Evolutionary conservation across 192 early-diverging fungal genomes (phyloP), one percentile per base, ranked within the genome.

Genomic region (Lobosporangium transversale): DNA sequence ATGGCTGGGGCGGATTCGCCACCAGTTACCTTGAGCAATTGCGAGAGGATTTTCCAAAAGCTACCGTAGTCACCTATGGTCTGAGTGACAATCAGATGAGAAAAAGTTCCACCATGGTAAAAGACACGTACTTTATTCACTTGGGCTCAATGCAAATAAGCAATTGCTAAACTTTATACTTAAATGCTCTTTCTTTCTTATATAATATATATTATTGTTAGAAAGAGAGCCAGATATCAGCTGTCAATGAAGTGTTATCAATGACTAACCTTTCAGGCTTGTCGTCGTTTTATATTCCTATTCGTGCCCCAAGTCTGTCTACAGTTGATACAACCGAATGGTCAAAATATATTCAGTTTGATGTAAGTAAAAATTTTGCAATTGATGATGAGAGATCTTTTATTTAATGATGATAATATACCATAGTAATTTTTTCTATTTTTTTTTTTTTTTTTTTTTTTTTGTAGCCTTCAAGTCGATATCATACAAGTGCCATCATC

Each of bases 1-100:
- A 88, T 49, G 92, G 87, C 8, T 92, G 89, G 81, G 89, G 88
- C n/a, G 92, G 92, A 4, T 94, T 85, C 61, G 67, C 84, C 18
- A 52, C 81, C 42, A 85, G 82, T 36, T 86, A 87, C 42, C 33
- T 94, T 24, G 82, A 84, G 24, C 61, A 79, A 37, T 62, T 91
- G 48, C 85, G 87, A 9, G 90, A 94, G 21, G 92, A 94, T 63
- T 94, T 75, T 71, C 85, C 90, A 0, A 94, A 94, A 55, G 51
- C 82, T 0, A 53, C 89, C 3, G 63, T 94, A 8, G 36, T 90
- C 3, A 83, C 86, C 9, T 92, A 85, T 68, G 89, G 80, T 18
- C 79, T 85, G 35, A 82, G 70, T 20, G 68, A 74, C 32, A 42
- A 43, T n/a, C 36, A 67, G 26, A 76, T 76, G 73, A 58, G 52